Evolutionary conservation across 371 early-diverging fungal genomes (phyloP).

Genomic region (Lichtheimia corymbifera): DNA sequence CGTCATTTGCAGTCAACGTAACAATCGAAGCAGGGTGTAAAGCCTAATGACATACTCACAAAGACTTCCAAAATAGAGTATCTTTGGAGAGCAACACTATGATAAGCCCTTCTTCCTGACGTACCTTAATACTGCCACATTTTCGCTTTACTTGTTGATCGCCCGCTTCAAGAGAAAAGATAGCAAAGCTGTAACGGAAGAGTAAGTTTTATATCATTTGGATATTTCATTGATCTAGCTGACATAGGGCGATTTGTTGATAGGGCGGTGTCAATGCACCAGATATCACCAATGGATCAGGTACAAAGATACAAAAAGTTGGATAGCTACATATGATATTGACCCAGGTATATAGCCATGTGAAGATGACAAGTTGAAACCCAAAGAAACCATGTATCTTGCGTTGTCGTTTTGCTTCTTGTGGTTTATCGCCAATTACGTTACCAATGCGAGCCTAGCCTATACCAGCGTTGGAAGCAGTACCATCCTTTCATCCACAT

Average conservation of each 20-base stretch:
- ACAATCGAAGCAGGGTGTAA: slow-evolving; percentile 10
- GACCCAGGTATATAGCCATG: neutral
- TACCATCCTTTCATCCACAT: slow-evolving; percentile 41
- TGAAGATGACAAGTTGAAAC: slow-evolving; percentile 17
- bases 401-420: slow-evolving; percentile 74
- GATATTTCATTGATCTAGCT: neutral
- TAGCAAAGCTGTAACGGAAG: slow-evolving; percentile 1
- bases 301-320: neutral
- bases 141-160: slow-evolving; percentile 60
- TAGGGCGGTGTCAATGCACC: neutral
- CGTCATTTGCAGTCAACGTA: slow-evolving; percentile 82
- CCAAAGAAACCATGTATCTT: slow-evolving; percentile 61
- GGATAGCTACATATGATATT: no score
- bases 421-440: slow-evolving; percentile 81
- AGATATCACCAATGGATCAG: neutral
- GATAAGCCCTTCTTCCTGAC: slow-evolving; percentile 81
- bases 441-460: slow-evolving; percentile 75
- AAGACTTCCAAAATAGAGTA: slow-evolving; percentile 43
- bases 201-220: neutral
- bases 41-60: neutral
- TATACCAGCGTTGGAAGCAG: slow-evolving; percentile 81
- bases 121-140: slow-evolving; percentile 76
- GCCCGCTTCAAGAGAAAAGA: slow-evolving; percentile 37
- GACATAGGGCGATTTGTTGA: neutral
- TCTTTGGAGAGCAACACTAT: slow-evolving; percentile 69